These are phyloP conservation scores for Cornus florida DNA, from an alignment of 148 eudicot genomes.

Conservation along the genomic window DNA sequence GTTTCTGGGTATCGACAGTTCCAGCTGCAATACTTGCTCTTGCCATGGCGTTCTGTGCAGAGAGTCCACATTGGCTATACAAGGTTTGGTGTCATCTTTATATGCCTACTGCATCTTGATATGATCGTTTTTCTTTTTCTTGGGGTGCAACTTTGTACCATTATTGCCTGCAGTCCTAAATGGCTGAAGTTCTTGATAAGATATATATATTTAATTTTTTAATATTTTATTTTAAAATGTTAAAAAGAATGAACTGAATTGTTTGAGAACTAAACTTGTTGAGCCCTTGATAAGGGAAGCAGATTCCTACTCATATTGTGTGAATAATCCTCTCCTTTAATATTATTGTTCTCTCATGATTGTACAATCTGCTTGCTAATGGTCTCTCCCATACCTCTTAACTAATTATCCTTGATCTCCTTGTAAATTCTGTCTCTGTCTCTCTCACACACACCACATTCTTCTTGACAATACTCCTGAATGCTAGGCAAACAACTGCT, in stretches of 20 bases:
- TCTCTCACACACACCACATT: background rate
- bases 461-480: background rate
- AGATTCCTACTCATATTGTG: background rate
- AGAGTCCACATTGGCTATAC: slow-evolving; percentile 95
- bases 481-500: background rate
- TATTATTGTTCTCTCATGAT: background rate
- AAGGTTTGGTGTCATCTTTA: slow-evolving; percentile 56
- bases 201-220: background rate
- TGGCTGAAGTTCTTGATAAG: background rate
- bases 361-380: background rate
- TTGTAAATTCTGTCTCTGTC: background rate
- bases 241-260: background rate
- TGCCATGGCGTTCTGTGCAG: slow-evolving; percentile 80
- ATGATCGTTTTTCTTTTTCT: slow-evolving; percentile 13
- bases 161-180: background rate
- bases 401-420: background rate
- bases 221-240: background rate
- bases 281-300: background rate
- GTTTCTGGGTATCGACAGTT: slow-evolving; percentile 84
- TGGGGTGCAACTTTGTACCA: background rate
- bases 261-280: background rate
- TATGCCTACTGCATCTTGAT: background rate
- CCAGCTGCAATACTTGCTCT: slow-evolving; percentile 81
- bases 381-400: background rate
- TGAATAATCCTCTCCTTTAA: background rate